These are phyloP conservation scores for Escallonia rubra DNA, from an alignment of 129 eudicot genomes.

Conservation along the genomic window DNA sequence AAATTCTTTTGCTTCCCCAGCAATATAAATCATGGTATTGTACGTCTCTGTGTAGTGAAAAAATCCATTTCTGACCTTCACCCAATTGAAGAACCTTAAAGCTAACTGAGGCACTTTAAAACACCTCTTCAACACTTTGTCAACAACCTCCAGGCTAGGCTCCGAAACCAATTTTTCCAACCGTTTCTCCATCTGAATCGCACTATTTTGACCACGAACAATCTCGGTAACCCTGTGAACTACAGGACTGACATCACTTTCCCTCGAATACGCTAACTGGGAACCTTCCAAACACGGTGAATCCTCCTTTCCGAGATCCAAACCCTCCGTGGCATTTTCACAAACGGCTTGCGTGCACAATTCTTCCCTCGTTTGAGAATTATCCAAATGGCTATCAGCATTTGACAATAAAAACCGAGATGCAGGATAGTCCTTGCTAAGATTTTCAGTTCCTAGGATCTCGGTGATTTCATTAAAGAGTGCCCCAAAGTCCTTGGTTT, in stretches of 20 bases:
- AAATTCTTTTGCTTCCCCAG: constrained; percentile 60
- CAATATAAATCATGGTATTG: constrained; percentile 59
- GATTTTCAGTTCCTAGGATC: constrained; percentile 52
- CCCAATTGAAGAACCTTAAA: constrained; percentile 59
- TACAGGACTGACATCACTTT: constrained; percentile 43
- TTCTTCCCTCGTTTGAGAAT: background rate
- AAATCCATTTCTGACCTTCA: constrained; percentile 33
- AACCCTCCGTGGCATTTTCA: constrained; percentile 36
- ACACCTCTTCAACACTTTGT: constrained; percentile 75
- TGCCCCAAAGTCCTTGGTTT: constrained; percentile 22
- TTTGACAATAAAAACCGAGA: constrained; percentile 18
- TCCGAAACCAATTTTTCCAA: constrained; percentile 35
- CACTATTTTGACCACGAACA: constrained; percentile 40
- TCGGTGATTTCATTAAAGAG: constrained; percentile 62
- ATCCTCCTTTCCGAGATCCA: background rate
- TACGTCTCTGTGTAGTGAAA: constrained; percentile 41
- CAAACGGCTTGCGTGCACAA: constrained; percentile 50
- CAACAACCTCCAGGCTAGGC: constrained; percentile 51
- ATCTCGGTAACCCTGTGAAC: constrained; percentile 54
- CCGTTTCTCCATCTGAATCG: constrained; percentile 47
- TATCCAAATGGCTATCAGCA: constrained; percentile 6
- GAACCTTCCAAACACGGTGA: constrained; percentile 13
- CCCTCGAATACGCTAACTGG: constrained; percentile 13
- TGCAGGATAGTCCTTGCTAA: constrained; percentile 8
- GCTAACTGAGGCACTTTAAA: constrained; percentile 74